These are phyloP conservation scores for Neltuma alba DNA, from an alignment of 306 rosid genomes.

Conservation along the genomic window DNA sequence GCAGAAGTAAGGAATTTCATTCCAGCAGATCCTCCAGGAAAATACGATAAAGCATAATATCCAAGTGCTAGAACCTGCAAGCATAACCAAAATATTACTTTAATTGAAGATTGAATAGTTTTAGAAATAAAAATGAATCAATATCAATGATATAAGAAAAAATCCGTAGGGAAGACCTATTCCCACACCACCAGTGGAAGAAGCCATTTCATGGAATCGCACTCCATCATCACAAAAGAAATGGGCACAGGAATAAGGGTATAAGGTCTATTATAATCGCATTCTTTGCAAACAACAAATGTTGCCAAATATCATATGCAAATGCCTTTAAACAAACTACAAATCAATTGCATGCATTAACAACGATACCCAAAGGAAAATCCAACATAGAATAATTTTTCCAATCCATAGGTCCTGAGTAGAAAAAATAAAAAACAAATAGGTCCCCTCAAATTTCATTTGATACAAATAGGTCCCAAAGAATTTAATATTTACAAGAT, in stretches of 20 bases:
- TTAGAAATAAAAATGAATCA: constrained; percentile 1
- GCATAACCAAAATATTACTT: constrained; percentile 32
- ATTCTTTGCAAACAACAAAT: constrained; percentile 20
- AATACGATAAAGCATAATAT: constrained; percentile 92
- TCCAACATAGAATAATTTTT: constrained; percentile 9
- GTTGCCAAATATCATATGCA: constrained; percentile 22
- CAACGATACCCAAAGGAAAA: constrained; percentile 15
- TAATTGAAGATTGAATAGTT: constrained; percentile 7
- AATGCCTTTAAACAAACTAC: constrained; percentile 17
- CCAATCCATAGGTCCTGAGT: background rate
- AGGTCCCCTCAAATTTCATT: background rate
- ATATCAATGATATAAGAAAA: background rate
- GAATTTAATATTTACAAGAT: no score
- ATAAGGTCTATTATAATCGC: constrained; percentile 11
- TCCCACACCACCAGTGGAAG: constrained; percentile 14
- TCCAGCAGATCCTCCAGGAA: constrained; percentile 98
- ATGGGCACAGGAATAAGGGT: constrained; percentile 15
- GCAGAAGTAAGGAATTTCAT: constrained; percentile 88
- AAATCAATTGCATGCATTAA: constrained; percentile 30
- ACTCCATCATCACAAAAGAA: constrained; percentile 19
- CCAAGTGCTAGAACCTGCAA: constrained; percentile 90
- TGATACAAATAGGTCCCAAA: background rate
- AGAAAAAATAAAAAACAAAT: background rate
- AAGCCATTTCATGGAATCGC: constrained; percentile 23
- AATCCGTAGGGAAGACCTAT: background rate